Evolutionary conservation across 768 basidiomycete genomes (phyloP), one percentile per base, ranked within the genome.

Genomic region (Paxillus rubicundulus): DNA sequence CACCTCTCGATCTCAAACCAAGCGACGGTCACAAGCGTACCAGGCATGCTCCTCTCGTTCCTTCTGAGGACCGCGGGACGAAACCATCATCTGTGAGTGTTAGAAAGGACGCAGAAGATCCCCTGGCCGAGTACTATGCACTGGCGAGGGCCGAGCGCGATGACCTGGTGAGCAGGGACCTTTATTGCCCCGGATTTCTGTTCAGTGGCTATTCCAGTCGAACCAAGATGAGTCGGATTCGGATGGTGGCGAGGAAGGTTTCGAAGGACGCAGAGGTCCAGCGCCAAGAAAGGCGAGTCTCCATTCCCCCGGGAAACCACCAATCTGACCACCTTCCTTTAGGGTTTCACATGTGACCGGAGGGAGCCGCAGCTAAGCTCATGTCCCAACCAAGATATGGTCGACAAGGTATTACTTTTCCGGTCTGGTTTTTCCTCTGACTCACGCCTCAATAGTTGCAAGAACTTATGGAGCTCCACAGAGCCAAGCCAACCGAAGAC

Each of bases 321-420:
- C 33, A 33, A 42, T 2, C 3, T 36, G 9, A 50, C 17, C 8
- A 21, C 16, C 38, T 36, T 13, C 3, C 42, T 33, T 17, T 20
- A 89, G 85, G 82, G 81, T n/a, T 91, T 81, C 69, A 70, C 81
- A 13, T 87, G 86, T 62, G 87, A 91, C 56, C 69, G 70, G 14
- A 79, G 77, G 57, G 72, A 72, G 24, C 61, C 53, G 1, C 67
- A 62, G 41, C 42, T 61, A 51, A 59, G 54, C 1, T 61, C 62
- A 4, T 83, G 81, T 52, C 73, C 74, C 3, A 92, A 92, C 61
- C 85, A 90, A 64, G 80, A 85, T 59, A 78, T 92, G 43, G 76
- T 89, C 30, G 84, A 86, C 61, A 89, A 88, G 77, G 89, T 82
- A 56, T 21, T 63, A 0, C 12, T 10, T 33, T 9, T 2, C 14